phyloP scores from a whole-genome alignment of 164 flowering plant genomes.

The Magnolia kwangsiensis region DNA sequence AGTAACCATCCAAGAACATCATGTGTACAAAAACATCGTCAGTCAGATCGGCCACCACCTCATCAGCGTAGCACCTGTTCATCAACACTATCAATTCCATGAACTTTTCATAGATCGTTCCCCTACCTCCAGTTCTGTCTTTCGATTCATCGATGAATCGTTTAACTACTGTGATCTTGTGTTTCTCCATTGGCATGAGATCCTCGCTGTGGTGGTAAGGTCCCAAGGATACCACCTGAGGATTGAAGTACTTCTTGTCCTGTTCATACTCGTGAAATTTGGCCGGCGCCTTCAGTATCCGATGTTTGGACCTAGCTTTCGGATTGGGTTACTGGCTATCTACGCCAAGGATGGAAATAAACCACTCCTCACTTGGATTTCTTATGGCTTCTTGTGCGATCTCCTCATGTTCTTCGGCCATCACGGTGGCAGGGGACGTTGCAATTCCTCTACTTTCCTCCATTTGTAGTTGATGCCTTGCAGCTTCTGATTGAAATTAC shows the following conservation, averaged over 20 bases:
- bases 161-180: slow-evolving; percentile 6
- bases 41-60: neutral
- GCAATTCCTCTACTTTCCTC: too few relatives aligned
- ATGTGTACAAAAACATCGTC: slow-evolving; percentile 1
- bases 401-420: too few relatives aligned
- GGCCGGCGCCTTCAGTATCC: neutral
- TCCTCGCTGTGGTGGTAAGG: slow-evolving; percentile 18
- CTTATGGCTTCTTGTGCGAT: too few relatives aligned
- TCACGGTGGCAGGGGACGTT: too few relatives aligned
- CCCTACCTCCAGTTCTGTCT: neutral
- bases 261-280: neutral
- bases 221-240: slow-evolving; percentile 18
- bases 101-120: neutral
- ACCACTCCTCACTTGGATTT: neutral
- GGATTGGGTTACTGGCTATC: neutral
- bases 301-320: neutral
- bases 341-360: neutral
- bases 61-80: neutral
- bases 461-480: too few relatives aligned
- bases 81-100: neutral
- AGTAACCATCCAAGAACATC: slow-evolving; percentile 26
- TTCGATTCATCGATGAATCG: neutral
- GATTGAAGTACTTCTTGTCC: neutral
- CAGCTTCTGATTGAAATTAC: too few relatives aligned
- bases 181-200: slow-evolving; percentile 13